phyloP scores from a whole-genome alignment of 2,329 filamentous ascomycete species.

The Calonectria hawksworthii region DNA sequence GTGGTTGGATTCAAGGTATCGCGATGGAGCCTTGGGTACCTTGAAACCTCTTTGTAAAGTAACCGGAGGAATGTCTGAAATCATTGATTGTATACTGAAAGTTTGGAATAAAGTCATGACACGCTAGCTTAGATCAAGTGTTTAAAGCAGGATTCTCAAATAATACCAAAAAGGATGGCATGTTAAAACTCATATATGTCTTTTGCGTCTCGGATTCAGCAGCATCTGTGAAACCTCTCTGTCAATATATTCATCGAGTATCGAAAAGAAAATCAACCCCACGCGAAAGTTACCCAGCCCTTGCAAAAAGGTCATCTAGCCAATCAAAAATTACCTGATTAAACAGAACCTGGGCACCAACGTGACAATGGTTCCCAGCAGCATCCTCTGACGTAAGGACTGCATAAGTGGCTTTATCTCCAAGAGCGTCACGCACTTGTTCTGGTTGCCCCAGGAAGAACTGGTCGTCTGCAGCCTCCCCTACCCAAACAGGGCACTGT shows the following conservation, averaged over 20 bases:
- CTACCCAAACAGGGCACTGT: conserved; percentile 40
- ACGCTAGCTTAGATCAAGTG: neutral
- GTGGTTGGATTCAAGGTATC: neutral
- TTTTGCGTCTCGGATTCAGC: neutral
- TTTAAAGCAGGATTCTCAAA: neutral
- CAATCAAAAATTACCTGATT: conserved; percentile 38
- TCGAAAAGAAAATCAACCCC: neutral
- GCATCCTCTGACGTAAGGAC: conserved; percentile 24
- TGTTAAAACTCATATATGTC: neutral
- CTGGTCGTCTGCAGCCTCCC: conserved; percentile 38
- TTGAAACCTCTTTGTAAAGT: neutral
- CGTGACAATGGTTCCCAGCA: conserved; percentile 34
- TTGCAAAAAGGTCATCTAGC: conserved; percentile 20
- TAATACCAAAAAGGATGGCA: neutral
- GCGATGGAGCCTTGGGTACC: neutral
- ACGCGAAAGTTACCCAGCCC: neutral
- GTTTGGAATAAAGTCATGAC: neutral
- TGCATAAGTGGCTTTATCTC: conserved; percentile 23
- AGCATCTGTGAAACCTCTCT: neutral
- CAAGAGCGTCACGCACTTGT: conserved; percentile 26
- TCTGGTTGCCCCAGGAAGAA: conserved; percentile 36
- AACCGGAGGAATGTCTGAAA: neutral
- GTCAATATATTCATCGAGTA: neutral
- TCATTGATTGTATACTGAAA: neutral
- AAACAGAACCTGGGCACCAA: conserved; percentile 33